Evolutionary conservation across 768 basidiomycete genomes (phyloP).

Genomic region (Tricholoma hemisulphureum): DNA sequence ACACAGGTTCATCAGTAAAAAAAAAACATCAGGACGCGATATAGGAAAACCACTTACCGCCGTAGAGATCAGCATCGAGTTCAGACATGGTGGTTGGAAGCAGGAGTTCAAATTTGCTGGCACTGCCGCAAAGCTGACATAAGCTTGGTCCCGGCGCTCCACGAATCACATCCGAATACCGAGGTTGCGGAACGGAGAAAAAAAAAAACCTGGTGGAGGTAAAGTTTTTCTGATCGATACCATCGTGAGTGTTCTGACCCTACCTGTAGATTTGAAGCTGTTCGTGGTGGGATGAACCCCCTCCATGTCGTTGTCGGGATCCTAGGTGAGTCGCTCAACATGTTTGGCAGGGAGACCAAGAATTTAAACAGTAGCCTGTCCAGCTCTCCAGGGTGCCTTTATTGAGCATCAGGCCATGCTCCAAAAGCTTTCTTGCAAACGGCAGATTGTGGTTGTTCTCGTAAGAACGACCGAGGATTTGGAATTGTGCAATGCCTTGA

Average conservation of each 20-base stretch:
- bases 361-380: conserved; percentile 9
- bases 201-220: not conserved
- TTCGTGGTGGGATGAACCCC: not conserved
- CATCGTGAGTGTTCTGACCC: not conserved
- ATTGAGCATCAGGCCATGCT: conserved; percentile 78
- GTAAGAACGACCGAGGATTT: conserved; percentile 81
- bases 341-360: not conserved
- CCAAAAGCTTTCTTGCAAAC: conserved; percentile 50
- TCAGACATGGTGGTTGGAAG: conserved; percentile 61
- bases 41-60: conserved; percentile 51
- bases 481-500: conserved; percentile 71
- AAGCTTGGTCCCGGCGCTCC: conserved; percentile 5
- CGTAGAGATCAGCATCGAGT: conserved; percentile 88
- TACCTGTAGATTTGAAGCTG: not conserved
- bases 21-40: not conserved
- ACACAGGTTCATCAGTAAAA: not conserved
- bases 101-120: conserved; percentile 23
- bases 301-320: conserved; percentile 43
- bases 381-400: conserved; percentile 93
- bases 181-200: not conserved
- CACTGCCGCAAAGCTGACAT: conserved; percentile 18
- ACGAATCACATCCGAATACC: not conserved
- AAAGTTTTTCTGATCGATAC: not conserved
- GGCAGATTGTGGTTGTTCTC: conserved; percentile 47
- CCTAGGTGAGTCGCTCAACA: conserved; percentile 40